Percentiles rank a stretch among this genome's conserved stretches.
Evolutionary conservation across 2,329 filamentous ascomycete species (phyloP).

Genomic region (Talaromyces sp.): DNA sequence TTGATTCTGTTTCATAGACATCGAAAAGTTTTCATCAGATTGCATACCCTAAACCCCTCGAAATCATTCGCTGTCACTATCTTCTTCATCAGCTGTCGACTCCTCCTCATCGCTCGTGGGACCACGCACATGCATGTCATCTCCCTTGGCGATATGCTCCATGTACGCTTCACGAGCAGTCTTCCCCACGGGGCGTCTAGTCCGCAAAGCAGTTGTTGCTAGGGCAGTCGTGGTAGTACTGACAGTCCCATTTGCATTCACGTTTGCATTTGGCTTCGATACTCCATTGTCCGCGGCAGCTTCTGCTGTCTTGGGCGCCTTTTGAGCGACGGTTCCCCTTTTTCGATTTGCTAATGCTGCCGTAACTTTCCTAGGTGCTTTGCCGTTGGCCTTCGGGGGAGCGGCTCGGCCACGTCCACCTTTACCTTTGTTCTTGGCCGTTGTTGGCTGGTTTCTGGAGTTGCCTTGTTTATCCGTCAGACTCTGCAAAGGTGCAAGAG

Average conservation of each 20-base stretch:
- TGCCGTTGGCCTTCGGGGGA: background rate
- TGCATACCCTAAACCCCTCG: background rate
- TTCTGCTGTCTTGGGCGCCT: background rate
- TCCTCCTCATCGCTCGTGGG: conserved; percentile 8
- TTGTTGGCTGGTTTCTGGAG: background rate
- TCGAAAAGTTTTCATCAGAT: background rate
- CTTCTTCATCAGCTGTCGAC: background rate
- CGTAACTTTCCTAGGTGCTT: background rate
- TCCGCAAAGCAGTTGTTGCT: background rate
- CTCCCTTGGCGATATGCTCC: background rate
- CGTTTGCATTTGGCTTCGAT: background rate
- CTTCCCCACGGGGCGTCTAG: background rate
- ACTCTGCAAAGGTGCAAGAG: background rate
- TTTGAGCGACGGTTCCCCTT: background rate
- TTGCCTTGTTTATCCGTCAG: background rate
- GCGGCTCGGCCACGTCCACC: background rate
- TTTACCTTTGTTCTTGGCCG: background rate
- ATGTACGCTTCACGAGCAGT: conserved; percentile 1
- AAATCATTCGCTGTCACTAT: conserved; percentile 4
- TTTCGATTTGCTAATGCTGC: background rate
- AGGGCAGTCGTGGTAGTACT: background rate
- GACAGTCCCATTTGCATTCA: background rate
- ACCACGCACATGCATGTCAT: background rate
- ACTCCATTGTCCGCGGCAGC: background rate
- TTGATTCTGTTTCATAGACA: background rate